Base-by-base conservation (phyloP, 208 protist species). In the Tritrichomonas foetus region DNA sequence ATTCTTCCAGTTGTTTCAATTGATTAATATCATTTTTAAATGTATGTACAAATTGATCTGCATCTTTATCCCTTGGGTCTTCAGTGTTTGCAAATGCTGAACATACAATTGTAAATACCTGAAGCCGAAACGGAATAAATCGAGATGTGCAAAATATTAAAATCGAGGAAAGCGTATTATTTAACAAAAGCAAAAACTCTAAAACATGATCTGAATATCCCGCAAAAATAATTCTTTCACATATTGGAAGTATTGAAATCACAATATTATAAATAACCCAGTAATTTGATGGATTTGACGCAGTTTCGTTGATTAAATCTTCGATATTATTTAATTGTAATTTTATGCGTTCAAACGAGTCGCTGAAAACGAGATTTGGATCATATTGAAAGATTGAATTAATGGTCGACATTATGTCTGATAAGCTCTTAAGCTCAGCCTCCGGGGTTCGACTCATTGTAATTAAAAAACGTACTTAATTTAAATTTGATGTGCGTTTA, bases 201-300 rank as follows among this genome's bases (percentile, higher is more conserved):
- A 89, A n/a, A 57, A 89, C 57, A 41, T 89, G 78, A 89, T 89
- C 78, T 57, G 78, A 89, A 39, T 89, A 89, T 57, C 78, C 78
- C 8, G 78, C 16, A 57, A 89, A 89, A 57, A 89, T 89, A 11
- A 89, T n/a, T 33, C 30, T 13, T n/a, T 89, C 47, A 5, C 16
- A 57, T 39, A 89, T 89, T 89, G 78, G 78, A 16, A 89, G 13
- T 9, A 57, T 36, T 30, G 41, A 39, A 27, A 57, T 22, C 5
- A 44, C 44, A 8, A 89, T 89, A 89, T 89, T 89, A 39, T 89
- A 89, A 27, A 89, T 57, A 89, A 89, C 30, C 78, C 78, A 89
- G 57, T 89, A 89, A 50, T 89, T 61, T 33, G 27, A 47, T 50
- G 53, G n/a, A 49, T 89, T 47, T 27, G 33, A 39, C 53, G 33